Base-by-base conservation (phyloP, 106 monocot genomes). In the Platanthera guangdongensis region DNA sequence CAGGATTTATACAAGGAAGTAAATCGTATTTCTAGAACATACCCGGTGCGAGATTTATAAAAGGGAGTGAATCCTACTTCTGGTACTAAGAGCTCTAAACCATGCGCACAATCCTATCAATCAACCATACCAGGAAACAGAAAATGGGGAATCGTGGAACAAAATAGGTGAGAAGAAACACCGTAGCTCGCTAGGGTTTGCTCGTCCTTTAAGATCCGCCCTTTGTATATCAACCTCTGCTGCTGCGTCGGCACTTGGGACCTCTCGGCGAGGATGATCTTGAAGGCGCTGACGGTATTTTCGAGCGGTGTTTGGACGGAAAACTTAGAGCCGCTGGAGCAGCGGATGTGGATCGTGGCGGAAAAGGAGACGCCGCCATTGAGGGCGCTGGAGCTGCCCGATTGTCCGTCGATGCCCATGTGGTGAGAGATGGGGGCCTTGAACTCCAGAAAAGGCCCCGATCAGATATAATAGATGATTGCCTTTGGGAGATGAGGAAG, bases 131-230 rank as follows among this genome's bases (percentile, higher is more conserved):
- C 59, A 60, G 8, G 8, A 45, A 47, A 47, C 4, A 69, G 3
- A 47, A 13, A 46, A 4, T 14, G 13, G 16, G 51, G 9, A 50
- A 73, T 21, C 16, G 21, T 60, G 18, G 7, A 59, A 5, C n/a
- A 60, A 60, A 60, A 60, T 21, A 5, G 59, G 19, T 60, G 1
- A 60, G 59, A 19, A 7, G 59, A 7, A 60, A 21, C 19, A 89
- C 91, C 94, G 32, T 94, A 94, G 85, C 94, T 91, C 52, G 63
- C 82, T 53, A 94, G 91, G 74, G 91, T 91, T 78, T 89, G 90
- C n/a, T 94, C 91, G 52, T 91, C 88, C 87, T 91, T 94, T 75
- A 91, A 80, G 85, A 94, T 94, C 88, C 94, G 84, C 3, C 94
- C 91, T 74, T 88, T 90, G 79, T 89, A 94, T 81, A 94, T 94